Conservation (phyloP, 2,329 filamentous ascomycete genomes). For the Teratosphaeria pseudoeucalypti region DNA sequence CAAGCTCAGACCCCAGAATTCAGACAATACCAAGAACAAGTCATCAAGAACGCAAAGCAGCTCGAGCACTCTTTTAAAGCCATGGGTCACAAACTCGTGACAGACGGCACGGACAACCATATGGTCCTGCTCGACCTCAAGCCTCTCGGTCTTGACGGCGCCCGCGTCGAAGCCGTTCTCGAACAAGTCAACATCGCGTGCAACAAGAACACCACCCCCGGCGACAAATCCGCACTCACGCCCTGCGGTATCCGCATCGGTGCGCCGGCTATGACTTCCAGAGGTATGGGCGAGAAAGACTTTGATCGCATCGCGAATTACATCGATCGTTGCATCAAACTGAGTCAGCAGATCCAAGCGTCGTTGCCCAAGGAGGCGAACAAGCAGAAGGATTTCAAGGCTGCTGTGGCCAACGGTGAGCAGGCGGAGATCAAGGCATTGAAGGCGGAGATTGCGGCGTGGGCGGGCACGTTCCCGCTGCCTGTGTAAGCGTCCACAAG, state of each 20-base stretch:
- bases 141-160: constrained; percentile 69
- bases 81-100: constrained; percentile 87
- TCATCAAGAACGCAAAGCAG: constrained; percentile 86
- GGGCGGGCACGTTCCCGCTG: constrained; percentile 85
- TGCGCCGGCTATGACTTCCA: constrained; percentile 92
- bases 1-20: constrained; percentile 87
- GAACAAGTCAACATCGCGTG: constrained; percentile 98
- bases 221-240: constrained; percentile 92
- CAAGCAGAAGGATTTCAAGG: constrained; percentile 99
- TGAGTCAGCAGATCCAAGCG: constrained; percentile 79
- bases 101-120: constrained; percentile 93
- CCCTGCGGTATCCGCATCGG: constrained; percentile 93
- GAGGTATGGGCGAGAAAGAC: constrained; percentile 85
- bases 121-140: constrained; percentile 94
- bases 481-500: constrained; percentile 47
- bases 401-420: constrained; percentile 69
- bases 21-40: constrained; percentile 85
- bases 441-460: constrained; percentile 78
- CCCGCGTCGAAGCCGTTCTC: constrained; percentile 87
- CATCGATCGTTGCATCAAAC: constrained; percentile 80
- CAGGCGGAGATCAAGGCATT: constrained; percentile 63
- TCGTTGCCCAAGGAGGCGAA: constrained; percentile 90
- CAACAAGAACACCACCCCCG: constrained; percentile 99
- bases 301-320: constrained; percentile 84
- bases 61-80: constrained; percentile 67